phyloP scores from a whole-genome alignment of 768 basidiomycete species.

The Lanmaoa rubissima region DNA sequence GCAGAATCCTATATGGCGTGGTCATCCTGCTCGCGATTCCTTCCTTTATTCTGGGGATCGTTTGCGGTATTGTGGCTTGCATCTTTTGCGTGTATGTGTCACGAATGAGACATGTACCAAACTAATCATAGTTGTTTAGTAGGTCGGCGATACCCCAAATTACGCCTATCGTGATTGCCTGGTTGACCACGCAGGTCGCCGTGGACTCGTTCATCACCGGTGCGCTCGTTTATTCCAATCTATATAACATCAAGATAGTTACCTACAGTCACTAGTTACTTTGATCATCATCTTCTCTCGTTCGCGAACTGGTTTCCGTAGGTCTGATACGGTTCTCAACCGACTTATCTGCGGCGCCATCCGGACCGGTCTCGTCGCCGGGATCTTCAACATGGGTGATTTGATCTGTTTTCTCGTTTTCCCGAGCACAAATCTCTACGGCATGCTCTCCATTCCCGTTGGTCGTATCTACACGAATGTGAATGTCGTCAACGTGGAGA shows the following conservation, averaged over 20 bases:
- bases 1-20: constrained; percentile 29
- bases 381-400: constrained; percentile 26
- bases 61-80: constrained; percentile 43
- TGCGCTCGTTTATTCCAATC: constrained; percentile 8
- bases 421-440: constrained; percentile 33
- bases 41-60: constrained; percentile 44
- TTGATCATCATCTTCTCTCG: neutral
- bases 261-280: constrained; percentile 14
- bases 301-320: constrained; percentile 49
- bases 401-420: constrained; percentile 36
- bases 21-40: constrained; percentile 38
- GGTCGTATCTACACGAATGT: constrained; percentile 49
- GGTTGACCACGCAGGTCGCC: constrained; percentile 46
- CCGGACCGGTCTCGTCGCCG: constrained; percentile 2
- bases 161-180: constrained; percentile 43
- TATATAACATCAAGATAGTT: neutral
- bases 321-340: constrained; percentile 43
- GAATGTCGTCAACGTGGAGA: constrained; percentile 10
- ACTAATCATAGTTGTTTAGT: constrained; percentile 23
- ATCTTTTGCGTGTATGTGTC: constrained; percentile 39
- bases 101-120: neutral
- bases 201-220: constrained; percentile 47
- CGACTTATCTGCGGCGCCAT: constrained; percentile 9
- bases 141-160: constrained; percentile 41
- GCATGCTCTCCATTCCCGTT: constrained; percentile 40